phyloP scores from a whole-genome alignment of 139 green algal genomes.

The Monoraphidium neglectum region DNA sequence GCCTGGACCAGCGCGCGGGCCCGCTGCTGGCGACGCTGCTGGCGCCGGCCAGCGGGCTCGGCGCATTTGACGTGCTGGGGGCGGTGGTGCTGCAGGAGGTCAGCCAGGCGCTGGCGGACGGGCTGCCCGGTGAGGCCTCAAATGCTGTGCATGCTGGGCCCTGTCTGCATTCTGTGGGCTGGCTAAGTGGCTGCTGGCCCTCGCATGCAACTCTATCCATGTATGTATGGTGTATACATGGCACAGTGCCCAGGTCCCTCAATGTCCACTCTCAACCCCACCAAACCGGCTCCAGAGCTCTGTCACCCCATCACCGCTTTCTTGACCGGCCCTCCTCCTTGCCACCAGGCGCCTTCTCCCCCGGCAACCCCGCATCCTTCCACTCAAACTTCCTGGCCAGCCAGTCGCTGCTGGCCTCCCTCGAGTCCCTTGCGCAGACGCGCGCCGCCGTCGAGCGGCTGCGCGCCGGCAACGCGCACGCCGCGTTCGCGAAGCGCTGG shows the following conservation, averaged over 20 bases:
- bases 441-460: constrained; percentile 60
- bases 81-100: constrained; percentile 82
- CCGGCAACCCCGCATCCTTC: constrained; percentile 83
- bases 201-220: too few species aligned
- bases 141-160: too few species aligned
- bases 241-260: too few species aligned
- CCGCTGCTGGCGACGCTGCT: constrained; percentile 19
- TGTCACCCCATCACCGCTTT: too few species aligned
- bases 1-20: background rate
- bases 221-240: too few species aligned
- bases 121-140: constrained; percentile 63
- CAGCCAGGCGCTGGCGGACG: constrained; percentile 48
- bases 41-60: constrained; percentile 7
- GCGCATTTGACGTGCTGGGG: constrained; percentile 79
- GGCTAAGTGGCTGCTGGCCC: too few species aligned
- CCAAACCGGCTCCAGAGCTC: too few species aligned
- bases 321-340: too few species aligned
- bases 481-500: constrained; percentile 79
- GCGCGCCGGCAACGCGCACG: constrained; percentile 48
- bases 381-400: constrained; percentile 78
- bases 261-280: too few species aligned
- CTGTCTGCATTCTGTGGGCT: too few species aligned
- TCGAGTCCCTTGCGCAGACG: constrained; percentile 57
- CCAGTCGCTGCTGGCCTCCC: constrained; percentile 27
- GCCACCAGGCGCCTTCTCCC: constrained; percentile 75